Evolutionary conservation across 225 moss, liverwort and hornwort genomes (phyloP), one percentile per base, ranked within the genome.

Genomic region (Rhytidiadelphus loreus): DNA sequence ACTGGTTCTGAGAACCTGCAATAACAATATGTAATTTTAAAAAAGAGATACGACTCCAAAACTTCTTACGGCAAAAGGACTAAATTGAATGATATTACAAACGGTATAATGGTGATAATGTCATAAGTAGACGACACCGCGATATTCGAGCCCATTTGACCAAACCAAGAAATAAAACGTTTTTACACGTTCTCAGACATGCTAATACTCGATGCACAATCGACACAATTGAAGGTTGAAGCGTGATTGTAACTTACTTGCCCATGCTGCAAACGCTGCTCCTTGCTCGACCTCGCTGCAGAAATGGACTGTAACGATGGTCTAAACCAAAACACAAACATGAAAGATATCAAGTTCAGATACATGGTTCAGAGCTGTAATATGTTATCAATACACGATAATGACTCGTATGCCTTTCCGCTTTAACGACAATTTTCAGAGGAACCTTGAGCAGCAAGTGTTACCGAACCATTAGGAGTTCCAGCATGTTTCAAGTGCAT

Each of bases 1-100:
- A 37, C 84, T 90, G 46, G 83, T 84, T 84, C 81, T 91, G 55
- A 87, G 82, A 85, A 79, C 82, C 94, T 94, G 88, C 87, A 89
- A 85, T 56, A 92, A 77, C 33, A 83, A 37, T 37, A 86, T 5
- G 50, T 53, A 66, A 62, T 59, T 43, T 44, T 32, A 25, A 32
- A 33, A 71, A 63, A 46, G n/a, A 65, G 13, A 86, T 53, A 17
- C 60, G 73, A 66, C 61, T 83, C 65, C 52, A 29, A n/a, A 86
- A 83, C 24, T n/a, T n/a, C 76, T 60, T 66, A 52, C 30, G 16
- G 24, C 73, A 66, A 82, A 86, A 52, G 65, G 46, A 62, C 35
- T 22, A 66, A 56, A 77, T 48, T 44, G 19, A 70, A 83, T 46
- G 59, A 81, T 58, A 43, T 80, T 55, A 66, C 44, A 52, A 72